Conservation (phyloP, 495 filamentous ascomycete genomes). For the Niebla homalea region DNA sequence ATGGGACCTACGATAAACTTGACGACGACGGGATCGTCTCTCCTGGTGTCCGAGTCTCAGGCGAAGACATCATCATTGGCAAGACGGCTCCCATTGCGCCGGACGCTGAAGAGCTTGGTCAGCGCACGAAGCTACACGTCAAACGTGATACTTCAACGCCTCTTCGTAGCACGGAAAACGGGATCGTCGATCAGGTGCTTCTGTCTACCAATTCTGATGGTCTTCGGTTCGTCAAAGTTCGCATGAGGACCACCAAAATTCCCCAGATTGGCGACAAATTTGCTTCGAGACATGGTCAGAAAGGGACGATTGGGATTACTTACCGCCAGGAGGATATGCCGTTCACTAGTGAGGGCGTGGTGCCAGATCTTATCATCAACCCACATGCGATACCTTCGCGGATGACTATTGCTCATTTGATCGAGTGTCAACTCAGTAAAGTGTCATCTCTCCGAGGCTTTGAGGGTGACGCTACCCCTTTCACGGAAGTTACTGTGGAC, state of each 20-base stretch:
- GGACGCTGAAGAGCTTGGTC: conserved; percentile 86
- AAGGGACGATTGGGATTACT: conserved; percentile 97
- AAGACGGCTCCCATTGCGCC: conserved; percentile 91
- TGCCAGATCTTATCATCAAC: conserved; percentile 96
- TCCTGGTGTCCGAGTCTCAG: conserved; percentile 84
- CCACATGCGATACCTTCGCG: conserved; percentile 98
- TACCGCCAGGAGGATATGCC: conserved; percentile 98
- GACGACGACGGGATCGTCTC: conserved; percentile 90
- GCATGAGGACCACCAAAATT: conserved; percentile 92
- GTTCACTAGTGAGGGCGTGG: conserved; percentile 81
- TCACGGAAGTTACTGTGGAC: conserved; percentile 94
- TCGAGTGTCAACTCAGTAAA: conserved; percentile 95
- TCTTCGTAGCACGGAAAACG: conserved; percentile 85
- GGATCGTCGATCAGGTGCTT: conserved; percentile 87
- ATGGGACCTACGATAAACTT: conserved; percentile 95
- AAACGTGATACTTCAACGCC: conserved; percentile 94
- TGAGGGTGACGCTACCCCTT: conserved; percentile 95
- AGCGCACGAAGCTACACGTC: conserved; percentile 73
- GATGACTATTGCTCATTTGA: conserved; percentile 99
- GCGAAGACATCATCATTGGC: conserved; percentile 98
- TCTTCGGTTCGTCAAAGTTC: conserved; percentile 86
- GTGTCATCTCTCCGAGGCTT: conserved; percentile 79
- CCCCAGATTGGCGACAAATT: conserved; percentile 99
- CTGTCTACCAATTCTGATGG: conserved; percentile 86
- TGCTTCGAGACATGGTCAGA: conserved; percentile 96